Conservation (phyloP, 148 eudicot species). For the Polygonum aviculare region DNA sequence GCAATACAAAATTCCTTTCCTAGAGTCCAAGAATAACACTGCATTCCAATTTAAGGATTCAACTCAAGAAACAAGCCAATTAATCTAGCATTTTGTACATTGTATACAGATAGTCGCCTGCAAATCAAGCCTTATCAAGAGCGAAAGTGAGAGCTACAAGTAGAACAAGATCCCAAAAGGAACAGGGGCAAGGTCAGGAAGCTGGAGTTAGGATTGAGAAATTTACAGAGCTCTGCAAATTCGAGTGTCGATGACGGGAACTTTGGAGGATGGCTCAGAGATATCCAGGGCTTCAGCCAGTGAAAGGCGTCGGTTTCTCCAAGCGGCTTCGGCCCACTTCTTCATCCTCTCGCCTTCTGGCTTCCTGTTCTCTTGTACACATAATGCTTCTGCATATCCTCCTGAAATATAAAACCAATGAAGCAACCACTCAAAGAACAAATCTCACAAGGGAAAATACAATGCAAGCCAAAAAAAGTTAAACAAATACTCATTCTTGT, state of each 20-base stretch:
- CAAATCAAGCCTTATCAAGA: neutral
- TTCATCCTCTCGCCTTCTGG: slow-evolving; percentile 73
- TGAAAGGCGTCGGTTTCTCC: slow-evolving; percentile 72
- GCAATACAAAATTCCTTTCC: neutral
- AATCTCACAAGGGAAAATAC: neutral
- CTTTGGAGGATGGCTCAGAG: slow-evolving; percentile 49
- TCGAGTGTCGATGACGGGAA: slow-evolving; percentile 69
- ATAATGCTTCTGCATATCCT: slow-evolving; percentile 72
- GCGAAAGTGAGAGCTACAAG: neutral
- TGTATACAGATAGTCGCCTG: neutral
- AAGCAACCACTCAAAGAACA: neutral
- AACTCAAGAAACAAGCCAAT: neutral
- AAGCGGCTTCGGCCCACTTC: slow-evolving; percentile 73
- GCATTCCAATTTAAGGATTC: neutral
- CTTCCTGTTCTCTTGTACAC: slow-evolving; percentile 69
- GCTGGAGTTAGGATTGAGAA: neutral
- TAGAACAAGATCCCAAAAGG: neutral
- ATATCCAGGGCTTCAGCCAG: slow-evolving; percentile 71
- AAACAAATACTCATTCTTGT: neutral
- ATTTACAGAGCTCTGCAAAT: slow-evolving; percentile 56
- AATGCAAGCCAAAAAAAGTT: neutral
- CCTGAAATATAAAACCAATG: slow-evolving; percentile 26
- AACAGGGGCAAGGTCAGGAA: neutral
- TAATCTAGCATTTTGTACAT: slow-evolving; percentile 6
- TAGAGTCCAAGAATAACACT: neutral